Evolutionary conservation across 2,329 filamentous ascomycete species (phyloP), one percentile per base, ranked within the genome.

Genomic region (Fusarium paranaense): DNA sequence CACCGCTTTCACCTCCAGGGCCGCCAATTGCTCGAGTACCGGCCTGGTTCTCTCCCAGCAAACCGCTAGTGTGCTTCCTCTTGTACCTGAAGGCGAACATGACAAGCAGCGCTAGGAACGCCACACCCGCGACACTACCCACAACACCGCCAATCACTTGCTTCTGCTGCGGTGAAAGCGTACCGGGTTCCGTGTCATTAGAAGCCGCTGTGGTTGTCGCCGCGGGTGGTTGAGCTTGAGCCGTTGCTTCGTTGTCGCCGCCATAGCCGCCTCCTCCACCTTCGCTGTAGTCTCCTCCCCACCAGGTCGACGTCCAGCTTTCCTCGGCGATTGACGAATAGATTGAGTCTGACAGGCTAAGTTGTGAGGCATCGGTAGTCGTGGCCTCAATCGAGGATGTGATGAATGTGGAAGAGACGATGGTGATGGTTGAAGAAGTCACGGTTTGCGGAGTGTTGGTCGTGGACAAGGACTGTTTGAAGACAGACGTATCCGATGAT

Each of bases 81-180:
- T 86, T 90, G 83, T 88, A 90, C 73, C 85, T 85, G 50, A 92
- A 77, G n/a, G 87, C 75, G 67, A 88, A 82, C 66, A 92, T 80
- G 7, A 90, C 79, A 22, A 91, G 78, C 6, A 91, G 78, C 5
- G 89, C 80, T 58, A 92, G 79, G 54, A 92, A 82, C 14, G 89
- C 90, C 2, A 89, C 80, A 20, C 90, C 90, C 18, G 90, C 90
- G 35, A 92, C 79, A 45, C 88, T 85, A 25, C 89, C 89, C 20
- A 91, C 83, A 1, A 91, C 88, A 35, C 89, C 86, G 1, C 89
- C 89, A 9, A 90, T 88, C 32, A 91, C 79, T 66, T 82, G 81
- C 68, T 82, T 83, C 62, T 83, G 78, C 59, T 81, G 78, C 2
- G 78, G 71, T 2, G 82, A 78, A 22, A 84, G 73, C 7, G 73